These are phyloP conservation scores for Leishmania tarentolae DNA, from an alignment of 208 protist genomes.

Conservation along the genomic window DNA sequence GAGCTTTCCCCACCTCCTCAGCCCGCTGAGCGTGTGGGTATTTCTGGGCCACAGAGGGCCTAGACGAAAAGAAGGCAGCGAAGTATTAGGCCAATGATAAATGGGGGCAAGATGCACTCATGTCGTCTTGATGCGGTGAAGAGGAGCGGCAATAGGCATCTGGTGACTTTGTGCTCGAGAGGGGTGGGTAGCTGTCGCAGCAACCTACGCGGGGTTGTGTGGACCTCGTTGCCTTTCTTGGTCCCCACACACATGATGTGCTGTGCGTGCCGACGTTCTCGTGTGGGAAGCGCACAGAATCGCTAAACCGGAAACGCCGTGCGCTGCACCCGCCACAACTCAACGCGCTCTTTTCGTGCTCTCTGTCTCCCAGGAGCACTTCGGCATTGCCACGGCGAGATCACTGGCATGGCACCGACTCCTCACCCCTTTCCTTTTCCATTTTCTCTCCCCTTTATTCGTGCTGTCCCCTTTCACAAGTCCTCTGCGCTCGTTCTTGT, in stretches of 20 bases:
- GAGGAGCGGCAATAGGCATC: not conserved
- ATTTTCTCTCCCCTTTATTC: slow-evolving; percentile 21
- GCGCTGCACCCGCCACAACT: no score
- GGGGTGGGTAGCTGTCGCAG: not conserved
- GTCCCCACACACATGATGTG: not conserved
- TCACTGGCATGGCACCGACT: not conserved
- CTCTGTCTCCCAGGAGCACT: no score
- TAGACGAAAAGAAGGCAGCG: not conserved
- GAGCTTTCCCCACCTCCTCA: not conserved
- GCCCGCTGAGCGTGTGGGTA: no score
- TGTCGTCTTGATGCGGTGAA: not conserved
- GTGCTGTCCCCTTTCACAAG: not conserved
- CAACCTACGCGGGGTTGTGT: not conserved
- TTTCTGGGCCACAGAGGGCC: not conserved
- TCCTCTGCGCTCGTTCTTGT: not conserved
- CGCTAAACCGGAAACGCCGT: no score
- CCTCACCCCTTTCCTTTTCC: not conserved
- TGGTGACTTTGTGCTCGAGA: not conserved
- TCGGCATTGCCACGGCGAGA: no score
- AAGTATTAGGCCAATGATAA: not conserved
- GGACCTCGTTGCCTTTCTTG: no score
- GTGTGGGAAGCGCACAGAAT: no score
- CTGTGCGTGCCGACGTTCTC: no score
- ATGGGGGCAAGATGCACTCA: not conserved
- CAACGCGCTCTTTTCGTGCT: no score